Conservation (phyloP, 352 stramenopile species). For the Albugo candida region DNA sequence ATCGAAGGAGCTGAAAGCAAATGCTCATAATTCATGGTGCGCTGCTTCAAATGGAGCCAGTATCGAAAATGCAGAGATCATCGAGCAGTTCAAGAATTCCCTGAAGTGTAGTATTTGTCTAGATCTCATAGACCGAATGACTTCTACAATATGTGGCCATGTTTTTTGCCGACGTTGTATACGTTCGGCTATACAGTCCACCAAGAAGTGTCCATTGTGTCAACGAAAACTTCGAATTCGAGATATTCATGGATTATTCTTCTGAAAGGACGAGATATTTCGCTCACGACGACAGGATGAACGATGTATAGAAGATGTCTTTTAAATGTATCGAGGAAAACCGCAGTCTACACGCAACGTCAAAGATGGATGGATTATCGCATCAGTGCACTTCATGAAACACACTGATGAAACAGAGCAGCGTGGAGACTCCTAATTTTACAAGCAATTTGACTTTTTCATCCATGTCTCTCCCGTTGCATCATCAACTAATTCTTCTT, state of each 20-base stretch:
- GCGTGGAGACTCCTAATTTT: too few species aligned
- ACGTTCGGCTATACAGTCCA: conserved; percentile 37
- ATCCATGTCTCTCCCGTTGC: too few species aligned
- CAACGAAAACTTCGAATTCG: conserved; percentile 32
- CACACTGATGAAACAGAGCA: too few species aligned
- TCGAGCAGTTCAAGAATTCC: conserved; percentile 48
- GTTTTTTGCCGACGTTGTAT: conserved; percentile 67
- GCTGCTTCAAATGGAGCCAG: conserved; percentile 49
- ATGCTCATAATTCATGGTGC: conserved; percentile 1
- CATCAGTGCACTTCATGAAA: too few species aligned
- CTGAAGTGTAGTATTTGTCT: conserved; percentile 77
- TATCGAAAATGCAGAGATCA: conserved; percentile 48
- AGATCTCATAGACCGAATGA: conserved; percentile 58
- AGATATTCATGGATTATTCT: conserved; percentile 66
- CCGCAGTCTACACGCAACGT: too few species aligned
- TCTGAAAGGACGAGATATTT: conserved; percentile 15
- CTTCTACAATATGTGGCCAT: conserved; percentile 58
- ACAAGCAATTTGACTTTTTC: too few species aligned
- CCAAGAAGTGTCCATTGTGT: conserved; percentile 54
- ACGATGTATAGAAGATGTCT: too few species aligned
- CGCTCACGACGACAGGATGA: too few species aligned
- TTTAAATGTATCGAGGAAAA: too few species aligned
- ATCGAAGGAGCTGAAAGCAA: too few species aligned
- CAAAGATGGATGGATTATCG: too few species aligned
- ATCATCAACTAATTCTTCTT: too few species aligned